Percentiles rank a stretch among this genome's conserved stretches.
phyloP scores from a whole-genome alignment of 805 yeast genomes.

The Candida berthetii region DNA sequence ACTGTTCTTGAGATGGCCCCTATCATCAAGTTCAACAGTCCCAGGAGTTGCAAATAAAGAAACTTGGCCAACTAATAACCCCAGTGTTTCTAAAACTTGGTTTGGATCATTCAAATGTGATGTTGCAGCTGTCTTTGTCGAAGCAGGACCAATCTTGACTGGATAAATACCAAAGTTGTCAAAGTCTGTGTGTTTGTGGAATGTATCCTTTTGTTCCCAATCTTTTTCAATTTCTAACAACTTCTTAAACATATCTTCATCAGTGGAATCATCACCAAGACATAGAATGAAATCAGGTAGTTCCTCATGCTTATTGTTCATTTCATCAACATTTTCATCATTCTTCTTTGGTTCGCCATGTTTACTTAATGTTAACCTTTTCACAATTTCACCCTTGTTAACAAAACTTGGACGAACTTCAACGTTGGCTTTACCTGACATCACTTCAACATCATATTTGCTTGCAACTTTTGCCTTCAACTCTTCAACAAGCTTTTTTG shows the following conservation, averaged over 20 bases:
- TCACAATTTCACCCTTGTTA: constrained; percentile 95
- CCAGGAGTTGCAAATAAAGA: constrained; percentile 76
- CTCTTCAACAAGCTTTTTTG: constrained; percentile 62
- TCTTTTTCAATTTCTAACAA: constrained; percentile 53
- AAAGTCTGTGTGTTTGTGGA: constrained; percentile 35
- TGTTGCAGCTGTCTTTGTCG: constrained; percentile 78
- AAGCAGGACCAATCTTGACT: constrained; percentile 89
- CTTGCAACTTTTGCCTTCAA: constrained; percentile 49
- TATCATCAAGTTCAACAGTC: constrained; percentile 65
- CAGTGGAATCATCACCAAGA: constrained; percentile 94
- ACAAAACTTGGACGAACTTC: constrained; percentile 96
- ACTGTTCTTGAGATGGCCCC: constrained; percentile 58
- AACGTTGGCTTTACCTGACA: constrained; percentile 95
- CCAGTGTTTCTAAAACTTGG: constrained; percentile 80
- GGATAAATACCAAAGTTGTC: constrained; percentile 67
- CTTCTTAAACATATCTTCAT: constrained; percentile 93
- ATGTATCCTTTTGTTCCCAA: constrained; percentile 38
- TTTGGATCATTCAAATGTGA: constrained; percentile 80
- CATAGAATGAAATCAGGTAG: constrained; percentile 84
- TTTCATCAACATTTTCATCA: constrained; percentile 25
- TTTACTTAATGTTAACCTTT: constrained; percentile 59
- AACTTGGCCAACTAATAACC: constrained; percentile 72
- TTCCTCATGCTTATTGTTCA: constrained; percentile 30
- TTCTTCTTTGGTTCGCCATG: constrained; percentile 51
- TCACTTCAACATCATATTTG: constrained; percentile 82